Base-by-base conservation (phyloP, 306 rosid genomes). In the Canavalia ensiformis region DNA sequence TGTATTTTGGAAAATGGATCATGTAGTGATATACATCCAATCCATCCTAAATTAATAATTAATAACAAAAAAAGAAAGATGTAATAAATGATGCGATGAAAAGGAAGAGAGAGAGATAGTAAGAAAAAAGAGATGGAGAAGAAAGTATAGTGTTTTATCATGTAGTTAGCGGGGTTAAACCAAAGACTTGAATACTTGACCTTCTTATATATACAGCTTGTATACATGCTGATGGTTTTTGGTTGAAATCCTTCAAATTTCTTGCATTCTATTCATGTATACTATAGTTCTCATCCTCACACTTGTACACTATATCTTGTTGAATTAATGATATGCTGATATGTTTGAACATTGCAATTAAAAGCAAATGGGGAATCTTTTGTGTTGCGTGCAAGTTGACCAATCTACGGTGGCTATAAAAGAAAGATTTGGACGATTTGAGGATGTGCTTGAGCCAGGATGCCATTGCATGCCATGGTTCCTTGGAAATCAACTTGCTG, bases 391-490 rank as follows among this genome's bases (percentile, higher is more conserved):
- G 50, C 92, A 92, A 95, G 97, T 95, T 72, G 97, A 86, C 44
- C 97, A 95, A 74, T 91, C 98, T 12, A 84, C 81, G 0, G 97
- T 95, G 65, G 98, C 94, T 78, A 88, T 95, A 52, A 91, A 78
- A 84, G 98, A 95, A 84, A 75, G 74, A 66, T 95, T 91, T 78
- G 98, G 98, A 6, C 85, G 69, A 82, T 95, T 82, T 83, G 91
- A 90, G 47, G 78, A 87, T 12, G 94, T 95, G 39, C 92, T 95
- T 84, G 88, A 91, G 80, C 98, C 98, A 5, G 98, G 98, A 77
- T 95, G 94, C 82, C 97, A 95, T 88, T 95, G 92, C 76, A 49
- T 95, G 87, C 98, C 98, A 65, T 92, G 95, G 97, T 74, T 85
- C 82, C 86, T 92, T 52, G 98, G 98, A 74, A 72, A 76, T 62